Evolutionary conservation across 2,329 filamentous ascomycete species (phyloP), one percentile per base, ranked within the genome.

Genomic region (Hypocreales sp.): DNA sequence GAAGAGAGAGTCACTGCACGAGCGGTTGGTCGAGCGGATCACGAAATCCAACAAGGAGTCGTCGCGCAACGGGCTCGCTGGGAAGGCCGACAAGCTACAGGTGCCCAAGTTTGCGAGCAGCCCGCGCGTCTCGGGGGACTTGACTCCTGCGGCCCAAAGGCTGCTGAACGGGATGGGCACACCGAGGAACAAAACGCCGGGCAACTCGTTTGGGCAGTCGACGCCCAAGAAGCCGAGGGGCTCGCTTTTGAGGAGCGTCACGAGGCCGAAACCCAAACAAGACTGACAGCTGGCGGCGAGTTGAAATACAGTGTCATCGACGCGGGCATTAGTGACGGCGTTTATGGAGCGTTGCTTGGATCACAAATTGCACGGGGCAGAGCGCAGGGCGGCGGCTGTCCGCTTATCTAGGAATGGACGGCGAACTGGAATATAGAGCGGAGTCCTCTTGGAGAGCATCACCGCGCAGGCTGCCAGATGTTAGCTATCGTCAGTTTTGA

Each of bases 11-110:
- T 73, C 72, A 20, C 56, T 95, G 16, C 84, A 92, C 48, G 73
- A 87, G 42, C 71, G 75, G 20, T 82, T 94, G 66, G 84, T 94
- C 3, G 86, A 93, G 35, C 72, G 72, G 27, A 80, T 81, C 14
- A 71, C 79, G 9, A 72, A 72, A 41, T 77, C 67, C 3, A 86
- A 84, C 47, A 69, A 76, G 26, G 62, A 64, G 15, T 64, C 68
- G 5, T 62, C 66, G 7, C 66, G 63, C 30, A 56, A 65, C 12
- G 72, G 71, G 15, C 61, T 71, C 35, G 71, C 64, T 4, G 73
- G 66, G 10, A 78, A 63, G 38, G 60, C 56, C 9, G 62, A 68
- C 18, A 53, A 55, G 31, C 72, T 68, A 3, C 73, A 74, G 1
- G 66, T 74, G n/a, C 78, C 80, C 7, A 70, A 65, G 38, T 81